Base-by-base conservation (phyloP, 208 protist species). In the Leishmania tropica region DNA sequence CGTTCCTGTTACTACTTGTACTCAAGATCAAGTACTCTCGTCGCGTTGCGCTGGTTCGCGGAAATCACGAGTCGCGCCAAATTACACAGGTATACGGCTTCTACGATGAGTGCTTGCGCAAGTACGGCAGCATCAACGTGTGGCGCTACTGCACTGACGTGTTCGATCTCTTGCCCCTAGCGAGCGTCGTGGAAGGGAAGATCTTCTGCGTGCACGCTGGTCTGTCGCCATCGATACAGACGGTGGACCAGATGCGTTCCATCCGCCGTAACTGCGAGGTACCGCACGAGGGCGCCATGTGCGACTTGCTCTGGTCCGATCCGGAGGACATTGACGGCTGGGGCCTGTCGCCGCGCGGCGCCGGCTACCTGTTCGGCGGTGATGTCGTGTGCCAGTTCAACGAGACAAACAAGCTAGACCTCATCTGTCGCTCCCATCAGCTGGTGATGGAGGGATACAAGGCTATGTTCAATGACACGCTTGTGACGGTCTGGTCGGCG, bases 71-170 rank as follows among this genome's bases (percentile, higher is more conserved):
- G 84, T 97, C 92, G 13, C 91, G 98, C 31, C 98, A 99, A 87
- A 99, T 99, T 82, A 99, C 98, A 56, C 96, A 98, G 84, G 96
- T 98, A 45, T 99, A 99, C 91, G 99, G 99, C 53, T 99, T 99
- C 87, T 99, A 99, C 89, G 99, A 99, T 87, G 99, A 99, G 87
- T 99, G 99, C 84, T 89, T 99, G 76, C 92, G 98, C 76, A 99
- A 99, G 93, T 99, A 99, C 87, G 99, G 99, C 48, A 98, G 94
- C 67, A 99, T 99, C n/a, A 99, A 99, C 83, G 99, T 99, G 42
- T 99, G 99, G 99, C 92, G 98, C 42, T 99, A 99, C 86, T 99
- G 99, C 89, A 99, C 99, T 2, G 99, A 99, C 81, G 97, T 99
- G 28, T 99, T 99, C 84, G 99, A 99, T 88, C 99, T 99, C 78